phyloP scores from a whole-genome alignment of 176 grass and related monocot genomes.

The Zizania latifolia region DNA sequence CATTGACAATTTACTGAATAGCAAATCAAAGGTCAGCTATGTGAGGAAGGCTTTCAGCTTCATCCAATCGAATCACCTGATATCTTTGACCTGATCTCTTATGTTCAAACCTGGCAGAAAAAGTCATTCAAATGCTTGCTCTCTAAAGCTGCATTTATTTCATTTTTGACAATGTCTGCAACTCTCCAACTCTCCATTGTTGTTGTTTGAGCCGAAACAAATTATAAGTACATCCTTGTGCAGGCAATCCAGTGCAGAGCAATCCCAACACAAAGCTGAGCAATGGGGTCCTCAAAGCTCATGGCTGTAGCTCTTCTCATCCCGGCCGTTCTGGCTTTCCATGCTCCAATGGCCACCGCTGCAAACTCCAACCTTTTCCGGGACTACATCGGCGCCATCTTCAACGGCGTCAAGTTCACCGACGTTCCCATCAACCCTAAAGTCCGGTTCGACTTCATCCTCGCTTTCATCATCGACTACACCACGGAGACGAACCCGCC shows the following conservation, averaged over 20 bases:
- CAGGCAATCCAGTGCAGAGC: background rate
- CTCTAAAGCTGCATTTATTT: background rate
- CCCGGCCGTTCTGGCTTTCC: background rate
- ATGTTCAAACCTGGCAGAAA: background rate
- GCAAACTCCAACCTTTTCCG: conserved; percentile 65
- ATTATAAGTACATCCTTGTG: conserved; percentile 6
- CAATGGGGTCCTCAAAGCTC: conserved; percentile 42
- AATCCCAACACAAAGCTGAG: background rate
- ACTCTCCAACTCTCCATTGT: background rate
- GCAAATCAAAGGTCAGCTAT: background rate
- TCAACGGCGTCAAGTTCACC: conserved; percentile 58
- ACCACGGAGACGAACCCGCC: conserved; percentile 34
- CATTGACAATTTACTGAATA: background rate
- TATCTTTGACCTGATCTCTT: conserved; percentile 15
- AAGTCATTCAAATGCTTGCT: background rate
- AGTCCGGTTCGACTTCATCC: conserved; percentile 55
- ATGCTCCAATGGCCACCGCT: background rate
- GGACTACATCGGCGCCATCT: conserved; percentile 77
- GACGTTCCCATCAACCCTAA: conserved; percentile 63
- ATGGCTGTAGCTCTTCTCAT: conserved; percentile 18
- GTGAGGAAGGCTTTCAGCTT: background rate
- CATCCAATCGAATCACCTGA: background rate
- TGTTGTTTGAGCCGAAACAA: background rate
- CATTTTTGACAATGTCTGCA: background rate
- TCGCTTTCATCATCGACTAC: conserved; percentile 79